A percentile compares a stretch with the other conserved stretches of the same genome.
Evolutionary conservation across 2,329 filamentous ascomycete species (phyloP).

Genomic region (Myriangium duriaei): DNA sequence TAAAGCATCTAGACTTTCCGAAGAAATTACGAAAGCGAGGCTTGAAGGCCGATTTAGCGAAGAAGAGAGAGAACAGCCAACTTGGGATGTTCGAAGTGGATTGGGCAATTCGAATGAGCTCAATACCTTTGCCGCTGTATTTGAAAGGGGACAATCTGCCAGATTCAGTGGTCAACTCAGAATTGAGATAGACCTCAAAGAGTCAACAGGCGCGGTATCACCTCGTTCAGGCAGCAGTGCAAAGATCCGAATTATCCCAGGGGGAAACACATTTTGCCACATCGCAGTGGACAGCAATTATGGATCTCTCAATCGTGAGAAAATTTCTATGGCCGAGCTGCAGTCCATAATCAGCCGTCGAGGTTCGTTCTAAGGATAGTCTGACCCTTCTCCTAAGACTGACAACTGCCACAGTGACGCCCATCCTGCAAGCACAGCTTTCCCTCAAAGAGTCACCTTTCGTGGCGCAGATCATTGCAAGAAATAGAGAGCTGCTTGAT

Average conservation of each 20-base stretch:
- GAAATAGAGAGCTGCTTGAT: slow-evolving; percentile 65
- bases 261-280: slow-evolving; percentile 42
- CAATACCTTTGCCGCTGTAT: slow-evolving; percentile 51
- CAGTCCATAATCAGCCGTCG: slow-evolving; percentile 61
- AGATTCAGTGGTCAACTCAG: slow-evolving; percentile 54
- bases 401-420: slow-evolving; percentile 46
- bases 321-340: slow-evolving; percentile 60
- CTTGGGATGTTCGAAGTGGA: slow-evolving; percentile 67
- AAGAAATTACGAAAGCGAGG: slow-evolving; percentile 76
- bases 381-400: slow-evolving; percentile 18
- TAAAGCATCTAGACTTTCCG: slow-evolving; percentile 61
- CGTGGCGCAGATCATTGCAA: slow-evolving; percentile 57
- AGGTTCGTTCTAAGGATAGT: slow-evolving; percentile 38
- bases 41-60: slow-evolving; percentile 79
- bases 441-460: slow-evolving; percentile 52
- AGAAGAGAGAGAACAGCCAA: slow-evolving; percentile 64
- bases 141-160: slow-evolving; percentile 59
- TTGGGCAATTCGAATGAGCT: slow-evolving; percentile 43
- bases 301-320: slow-evolving; percentile 60
- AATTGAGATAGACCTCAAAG: slow-evolving; percentile 52
- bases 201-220: slow-evolving; percentile 13
- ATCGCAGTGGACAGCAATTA: slow-evolving; percentile 52
- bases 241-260: slow-evolving; percentile 48
- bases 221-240: slow-evolving; percentile 51
- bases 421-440: slow-evolving; percentile 59